Conservation (phyloP, 2,329 filamentous ascomycete species). For the Xylaria sp. region DNA sequence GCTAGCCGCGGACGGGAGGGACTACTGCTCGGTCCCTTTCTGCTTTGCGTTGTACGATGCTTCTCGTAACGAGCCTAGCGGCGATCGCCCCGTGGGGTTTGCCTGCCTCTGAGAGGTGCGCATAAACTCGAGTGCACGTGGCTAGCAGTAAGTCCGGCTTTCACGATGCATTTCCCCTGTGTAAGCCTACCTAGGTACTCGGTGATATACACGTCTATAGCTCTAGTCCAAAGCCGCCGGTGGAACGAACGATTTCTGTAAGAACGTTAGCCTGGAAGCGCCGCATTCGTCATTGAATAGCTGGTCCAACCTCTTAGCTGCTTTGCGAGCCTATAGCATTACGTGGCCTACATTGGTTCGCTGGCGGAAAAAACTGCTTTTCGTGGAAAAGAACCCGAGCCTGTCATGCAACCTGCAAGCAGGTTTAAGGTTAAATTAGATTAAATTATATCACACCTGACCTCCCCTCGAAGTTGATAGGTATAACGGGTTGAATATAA, state of each 20-base stretch:
- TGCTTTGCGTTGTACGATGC: not conserved
- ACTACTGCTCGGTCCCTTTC: not conserved
- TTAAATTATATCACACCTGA: too few species aligned
- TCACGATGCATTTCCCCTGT: not conserved
- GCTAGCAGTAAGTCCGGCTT: not conserved
- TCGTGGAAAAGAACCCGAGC: constrained; percentile 4
- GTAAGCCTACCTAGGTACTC: constrained; percentile 6
- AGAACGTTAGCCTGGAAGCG: not conserved
- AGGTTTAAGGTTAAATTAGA: too few species aligned
- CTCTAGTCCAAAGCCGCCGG: not conserved
- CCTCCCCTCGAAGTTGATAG: not conserved
- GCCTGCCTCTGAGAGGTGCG: constrained; percentile 12
- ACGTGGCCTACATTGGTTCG: not conserved
- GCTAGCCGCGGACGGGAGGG: not conserved
- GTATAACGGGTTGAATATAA: not conserved
- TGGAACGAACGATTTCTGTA: not conserved
- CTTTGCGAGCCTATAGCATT: not conserved
- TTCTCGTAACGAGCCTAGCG: not conserved
- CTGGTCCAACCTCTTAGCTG: not conserved
- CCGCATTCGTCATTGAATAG: not conserved
- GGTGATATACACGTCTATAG: constrained; percentile 4
- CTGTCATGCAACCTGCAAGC: not conserved
- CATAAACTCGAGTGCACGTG: not conserved
- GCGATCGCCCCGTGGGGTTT: constrained; percentile 17
- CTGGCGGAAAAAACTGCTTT: not conserved